Percentiles rank a stretch among this genome's conserved stretches.
phyloP scores from a whole-genome alignment of 1,284 basidiomycete species.

The Tranzscheliella williamsii region DNA sequence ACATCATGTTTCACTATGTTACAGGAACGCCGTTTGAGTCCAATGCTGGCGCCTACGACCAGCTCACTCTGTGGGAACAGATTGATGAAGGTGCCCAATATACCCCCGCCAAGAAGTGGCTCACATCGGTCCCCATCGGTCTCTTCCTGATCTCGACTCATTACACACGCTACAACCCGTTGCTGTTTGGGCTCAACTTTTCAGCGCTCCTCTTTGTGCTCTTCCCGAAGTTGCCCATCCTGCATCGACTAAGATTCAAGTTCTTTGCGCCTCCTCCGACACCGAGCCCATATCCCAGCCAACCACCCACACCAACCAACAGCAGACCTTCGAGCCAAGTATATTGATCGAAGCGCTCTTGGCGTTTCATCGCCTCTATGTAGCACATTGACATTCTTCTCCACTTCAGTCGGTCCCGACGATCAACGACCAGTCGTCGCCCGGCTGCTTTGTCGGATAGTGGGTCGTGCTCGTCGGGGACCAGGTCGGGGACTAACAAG shows the following conservation, averaged over 20 bases:
- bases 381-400: no score
- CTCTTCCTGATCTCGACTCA: slow-evolving; percentile 98
- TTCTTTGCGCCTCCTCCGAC: slow-evolving; percentile 31
- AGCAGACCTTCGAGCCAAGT: slow-evolving; percentile 17
- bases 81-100: slow-evolving; percentile 98
- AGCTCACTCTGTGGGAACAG: slow-evolving; percentile 98
- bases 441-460: no score
- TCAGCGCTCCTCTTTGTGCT: slow-evolving; percentile 80
- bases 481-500: no score
- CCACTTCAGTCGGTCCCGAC: no score
- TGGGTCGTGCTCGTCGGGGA: no score
- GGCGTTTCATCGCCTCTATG: no score
- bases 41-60: slow-evolving; percentile 91
- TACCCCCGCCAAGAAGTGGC: slow-evolving; percentile 97
- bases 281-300: slow-evolving; percentile 36
- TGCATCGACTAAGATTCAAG: slow-evolving; percentile 48
- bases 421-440: no score
- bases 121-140: slow-evolving; percentile 84
- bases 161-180: slow-evolving; percentile 81
- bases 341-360: no score
- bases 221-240: slow-evolving; percentile 90
- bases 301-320: slow-evolving; percentile 44
- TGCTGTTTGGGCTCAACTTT: slow-evolving; percentile 89
- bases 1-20: slow-evolving; percentile 98
- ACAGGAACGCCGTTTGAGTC: slow-evolving; percentile 91